Base-by-base conservation (phyloP, 2,329 filamentous ascomycete species). In the Lizonia empirigonia region DNA sequence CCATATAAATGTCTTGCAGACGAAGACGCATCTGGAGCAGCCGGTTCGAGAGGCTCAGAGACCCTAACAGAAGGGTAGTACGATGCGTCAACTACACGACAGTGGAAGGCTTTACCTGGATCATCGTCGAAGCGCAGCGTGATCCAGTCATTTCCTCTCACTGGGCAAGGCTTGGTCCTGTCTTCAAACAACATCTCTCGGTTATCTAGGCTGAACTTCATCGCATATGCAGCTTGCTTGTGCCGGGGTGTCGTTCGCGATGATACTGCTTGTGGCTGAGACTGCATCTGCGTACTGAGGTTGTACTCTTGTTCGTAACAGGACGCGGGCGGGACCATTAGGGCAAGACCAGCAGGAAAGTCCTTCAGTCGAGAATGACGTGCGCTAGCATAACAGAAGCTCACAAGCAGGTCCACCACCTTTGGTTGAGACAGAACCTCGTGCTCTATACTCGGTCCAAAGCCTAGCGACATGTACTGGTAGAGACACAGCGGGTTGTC, bases 401-500 rank as follows among this genome's bases (percentile, higher is more conserved):
- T 92, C 37, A 95, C 74, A 0, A 97, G 80, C 2, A 97, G 78
- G 67, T 97, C 92, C 10, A 96, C 89, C 1, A 96, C 90, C 48
- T 86, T 84, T 1, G 91, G 90, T 66, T 92, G 89, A 10, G 84
- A 83, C 20, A 88, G 66, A 18, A 97, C 88, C 65, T 96, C 91
- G 67, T 92, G 85, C 68, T 97, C 91, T 48, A 96, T 85, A 62
- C 85, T 91, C 1, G 90, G 88, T 0, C 91, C 92, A 64, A 96
- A 87, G 0, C 90, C 91, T n/a, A 95, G 78, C 13, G 83, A 80
- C 80, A 96, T 89, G 74, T 94, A 96, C 67, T 97, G 92, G 64
- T 89, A 96, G 4, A 96, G 77, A 64, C 92, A 97, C 3, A 97
- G 78, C 1, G 81, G 78, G 10, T 83, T 81, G 18, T 83, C 83